A percentile compares a stretch with the other conserved stretches of the same genome.
Conservation (phyloP, 2,329 filamentous ascomycete species). For the Verticillium alfalfae region DNA sequence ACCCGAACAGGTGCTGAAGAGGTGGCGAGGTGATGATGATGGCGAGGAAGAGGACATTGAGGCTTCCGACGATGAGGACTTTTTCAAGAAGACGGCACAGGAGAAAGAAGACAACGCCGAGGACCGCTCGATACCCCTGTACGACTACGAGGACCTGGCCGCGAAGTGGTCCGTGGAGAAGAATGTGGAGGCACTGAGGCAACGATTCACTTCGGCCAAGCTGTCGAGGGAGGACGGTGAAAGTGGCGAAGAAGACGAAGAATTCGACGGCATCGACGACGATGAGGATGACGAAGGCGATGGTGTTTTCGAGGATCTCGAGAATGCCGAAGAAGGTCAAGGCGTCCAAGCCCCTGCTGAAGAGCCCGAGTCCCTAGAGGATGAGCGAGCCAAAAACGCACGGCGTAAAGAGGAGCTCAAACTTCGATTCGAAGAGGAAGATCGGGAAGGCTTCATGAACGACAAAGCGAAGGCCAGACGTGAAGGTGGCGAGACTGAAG, state of each 20-base stretch:
- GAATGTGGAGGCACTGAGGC: slow-evolving; percentile 67
- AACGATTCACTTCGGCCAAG: slow-evolving; percentile 68
- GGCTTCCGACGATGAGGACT: slow-evolving; percentile 52
- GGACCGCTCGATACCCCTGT: slow-evolving; percentile 71
- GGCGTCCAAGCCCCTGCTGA: slow-evolving; percentile 24
- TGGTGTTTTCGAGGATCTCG: slow-evolving; percentile 61
- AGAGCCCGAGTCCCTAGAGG: slow-evolving; percentile 58
- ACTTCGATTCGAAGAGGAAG: slow-evolving; percentile 92
- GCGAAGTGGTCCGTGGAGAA: slow-evolving; percentile 80
- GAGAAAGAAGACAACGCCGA: slow-evolving; percentile 70
- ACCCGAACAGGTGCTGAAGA: slow-evolving; percentile 67
- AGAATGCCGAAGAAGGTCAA: slow-evolving; percentile 61
- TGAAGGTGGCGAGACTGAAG: slow-evolving; percentile 63
- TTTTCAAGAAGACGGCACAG: slow-evolving; percentile 59
- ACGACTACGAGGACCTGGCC: slow-evolving; percentile 76
- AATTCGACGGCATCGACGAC: slow-evolving; percentile 45
- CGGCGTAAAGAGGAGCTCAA: slow-evolving; percentile 91
- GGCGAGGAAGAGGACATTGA: slow-evolving; percentile 53
- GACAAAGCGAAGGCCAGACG: slow-evolving; percentile 74
- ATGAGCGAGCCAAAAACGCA: slow-evolving; percentile 86
- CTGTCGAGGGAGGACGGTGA: slow-evolving; percentile 30
- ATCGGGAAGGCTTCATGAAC: slow-evolving; percentile 90
- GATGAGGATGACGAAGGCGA: slow-evolving; percentile 46
- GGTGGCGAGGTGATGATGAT: slow-evolving; percentile 68
- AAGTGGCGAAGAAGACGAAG: slow-evolving; percentile 46